A percentile compares a stretch with the other conserved stretches of the same genome.
Conservation (phyloP, 352 stramenopile species). For the Phytophthora colocasiae region DNA sequence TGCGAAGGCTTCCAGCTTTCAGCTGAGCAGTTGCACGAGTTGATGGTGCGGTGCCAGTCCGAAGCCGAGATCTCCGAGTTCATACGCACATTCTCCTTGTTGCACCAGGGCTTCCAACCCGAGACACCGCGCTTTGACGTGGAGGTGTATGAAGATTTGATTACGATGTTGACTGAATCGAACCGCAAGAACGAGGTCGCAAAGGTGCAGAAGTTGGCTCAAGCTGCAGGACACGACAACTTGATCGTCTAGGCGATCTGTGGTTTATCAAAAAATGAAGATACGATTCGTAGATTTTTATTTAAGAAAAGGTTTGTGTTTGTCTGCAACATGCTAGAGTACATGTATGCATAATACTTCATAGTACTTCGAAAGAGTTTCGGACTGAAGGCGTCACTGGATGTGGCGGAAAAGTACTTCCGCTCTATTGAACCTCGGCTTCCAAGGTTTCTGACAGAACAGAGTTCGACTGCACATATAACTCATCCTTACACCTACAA, state of each 20-base stretch:
- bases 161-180: constrained; percentile 49
- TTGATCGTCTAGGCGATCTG: constrained; percentile 26
- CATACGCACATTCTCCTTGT: constrained; percentile 64
- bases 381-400: constrained; percentile 68
- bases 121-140: constrained; percentile 51
- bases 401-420: constrained; percentile 89
- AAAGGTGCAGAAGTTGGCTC: constrained; percentile 53
- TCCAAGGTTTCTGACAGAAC: constrained; percentile 47
- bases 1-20: constrained; percentile 73
- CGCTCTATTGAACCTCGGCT: constrained; percentile 65
- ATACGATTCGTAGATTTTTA: background rate
- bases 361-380: constrained; percentile 7
- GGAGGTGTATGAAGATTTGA: constrained; percentile 68
- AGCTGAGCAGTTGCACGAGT: constrained; percentile 52
- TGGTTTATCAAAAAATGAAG: background rate
- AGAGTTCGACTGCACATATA: background rate
- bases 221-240: constrained; percentile 31
- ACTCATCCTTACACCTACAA: constrained; percentile 33
- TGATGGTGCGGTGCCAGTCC: constrained; percentile 57
- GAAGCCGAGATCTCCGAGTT: constrained; percentile 62
- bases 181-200: constrained; percentile 53
- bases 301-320: no score
- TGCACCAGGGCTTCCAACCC: constrained; percentile 59
- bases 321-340: no score
- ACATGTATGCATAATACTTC: no score